Evolutionary conservation across 2,329 filamentous ascomycete genomes (phyloP).

Genomic region (Aspergillus awamori): DNA sequence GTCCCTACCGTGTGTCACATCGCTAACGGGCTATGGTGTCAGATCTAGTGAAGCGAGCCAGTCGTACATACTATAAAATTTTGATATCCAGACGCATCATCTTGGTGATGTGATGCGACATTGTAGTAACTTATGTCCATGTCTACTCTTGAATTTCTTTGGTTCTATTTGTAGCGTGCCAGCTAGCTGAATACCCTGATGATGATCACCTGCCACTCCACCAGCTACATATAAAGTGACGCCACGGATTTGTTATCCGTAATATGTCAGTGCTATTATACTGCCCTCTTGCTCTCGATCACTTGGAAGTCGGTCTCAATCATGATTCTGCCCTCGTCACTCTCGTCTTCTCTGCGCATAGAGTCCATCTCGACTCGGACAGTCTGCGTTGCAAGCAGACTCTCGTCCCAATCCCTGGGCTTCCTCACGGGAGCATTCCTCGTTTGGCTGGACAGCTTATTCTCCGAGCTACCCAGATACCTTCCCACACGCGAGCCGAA

Average conservation of each 20-base stretch:
- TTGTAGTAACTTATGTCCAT: not conserved
- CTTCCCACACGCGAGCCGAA: not conserved
- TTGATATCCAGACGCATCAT: not conserved
- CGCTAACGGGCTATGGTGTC: slow-evolving; percentile 12
- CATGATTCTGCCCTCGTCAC: not conserved
- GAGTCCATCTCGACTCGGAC: not conserved
- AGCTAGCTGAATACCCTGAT: not conserved
- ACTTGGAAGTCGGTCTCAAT: not conserved
- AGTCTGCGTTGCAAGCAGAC: not conserved
- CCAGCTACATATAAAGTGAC: too few relatives aligned
- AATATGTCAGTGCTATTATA: too few relatives aligned
- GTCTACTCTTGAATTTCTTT: not conserved
- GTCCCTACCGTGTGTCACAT: slow-evolving; percentile 10
- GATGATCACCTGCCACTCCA: too few relatives aligned
- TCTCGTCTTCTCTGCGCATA: not conserved
- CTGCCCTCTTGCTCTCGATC: not conserved
- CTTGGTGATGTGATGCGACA: not conserved
- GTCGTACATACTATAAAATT: not conserved
- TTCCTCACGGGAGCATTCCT: not conserved
- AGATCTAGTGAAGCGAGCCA: slow-evolving; percentile 10
- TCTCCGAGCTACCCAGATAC: not conserved
- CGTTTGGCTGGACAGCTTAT: not conserved
- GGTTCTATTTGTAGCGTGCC: not conserved
- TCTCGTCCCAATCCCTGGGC: not conserved
- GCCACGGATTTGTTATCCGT: too few relatives aligned